phyloP scores from a whole-genome alignment of 1,284 basidiomycete species.

The Puccinia polysora region DNA sequence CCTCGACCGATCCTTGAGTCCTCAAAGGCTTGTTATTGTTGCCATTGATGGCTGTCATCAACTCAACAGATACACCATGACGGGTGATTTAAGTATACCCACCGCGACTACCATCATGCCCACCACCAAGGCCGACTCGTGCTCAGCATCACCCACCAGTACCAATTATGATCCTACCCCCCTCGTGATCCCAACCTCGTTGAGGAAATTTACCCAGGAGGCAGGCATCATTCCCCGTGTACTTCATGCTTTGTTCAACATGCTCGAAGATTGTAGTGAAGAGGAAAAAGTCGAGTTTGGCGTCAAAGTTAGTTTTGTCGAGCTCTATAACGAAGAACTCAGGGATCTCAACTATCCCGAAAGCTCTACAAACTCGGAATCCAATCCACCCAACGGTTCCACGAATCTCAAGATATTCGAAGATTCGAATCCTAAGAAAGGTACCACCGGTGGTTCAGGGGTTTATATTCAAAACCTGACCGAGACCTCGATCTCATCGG shows the following conservation, averaged over 20 bases:
- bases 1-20: neutral
- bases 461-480: constrained; percentile 92
- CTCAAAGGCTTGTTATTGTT: neutral
- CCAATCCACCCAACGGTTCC: constrained; percentile 57
- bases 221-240: constrained; percentile 98
- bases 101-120: constrained; percentile 45
- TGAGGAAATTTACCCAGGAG: constrained; percentile 77
- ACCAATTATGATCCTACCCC: constrained; percentile 59
- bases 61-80: constrained; percentile 41
- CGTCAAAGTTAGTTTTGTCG: constrained; percentile 89
- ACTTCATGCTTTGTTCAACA: constrained; percentile 83
- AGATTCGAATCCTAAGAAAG: constrained; percentile 57
- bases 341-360: constrained; percentile 67
- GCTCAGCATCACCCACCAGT: neutral
- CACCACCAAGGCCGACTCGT: constrained; percentile 26
- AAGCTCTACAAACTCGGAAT: constrained; percentile 63
- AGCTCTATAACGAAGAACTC: constrained; percentile 99
- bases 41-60: neutral
- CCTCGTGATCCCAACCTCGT: constrained; percentile 52
- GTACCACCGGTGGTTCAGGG: constrained; percentile 55
- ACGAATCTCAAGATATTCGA: constrained; percentile 74
- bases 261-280: constrained; percentile 61
- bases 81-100: constrained; percentile 40
- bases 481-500: constrained; percentile 77
- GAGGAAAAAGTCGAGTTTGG: constrained; percentile 66